Evolutionary conservation across 208 protist species (phyloP).

Genomic region (Trypanosoma cruzi): DNA sequence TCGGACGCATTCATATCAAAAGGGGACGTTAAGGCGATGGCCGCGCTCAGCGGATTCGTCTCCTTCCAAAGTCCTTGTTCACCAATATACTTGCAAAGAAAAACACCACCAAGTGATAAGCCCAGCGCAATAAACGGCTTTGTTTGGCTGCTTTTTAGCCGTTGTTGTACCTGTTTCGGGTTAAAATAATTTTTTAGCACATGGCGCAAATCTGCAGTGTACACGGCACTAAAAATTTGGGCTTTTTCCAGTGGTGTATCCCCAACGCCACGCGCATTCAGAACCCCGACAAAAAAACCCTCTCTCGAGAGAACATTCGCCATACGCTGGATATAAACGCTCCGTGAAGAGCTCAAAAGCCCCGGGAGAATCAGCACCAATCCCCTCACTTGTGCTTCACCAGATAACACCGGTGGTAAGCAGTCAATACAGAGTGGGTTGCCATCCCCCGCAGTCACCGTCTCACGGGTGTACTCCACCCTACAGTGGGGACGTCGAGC

Average conservation of each 20-base stretch:
- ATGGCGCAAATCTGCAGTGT: conserved; percentile 61
- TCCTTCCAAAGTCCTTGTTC: conserved; percentile 54
- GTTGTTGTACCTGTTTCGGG: conserved; percentile 24
- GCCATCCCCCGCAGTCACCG: conserved; percentile 46
- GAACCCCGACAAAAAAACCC: conserved; percentile 50
- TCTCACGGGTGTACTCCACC: conserved; percentile 37
- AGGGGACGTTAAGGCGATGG: conserved; percentile 44
- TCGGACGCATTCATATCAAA: conserved; percentile 44
- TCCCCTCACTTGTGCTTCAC: conserved; percentile 14
- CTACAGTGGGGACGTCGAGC: conserved; percentile 32
- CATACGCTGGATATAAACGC: conserved; percentile 61
- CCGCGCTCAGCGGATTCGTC: conserved; percentile 30
- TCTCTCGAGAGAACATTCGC: conserved; percentile 30
- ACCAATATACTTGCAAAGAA: conserved; percentile 59
- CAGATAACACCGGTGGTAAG: background rate
- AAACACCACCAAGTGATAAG: conserved; percentile 67
- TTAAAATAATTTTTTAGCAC: conserved; percentile 45
- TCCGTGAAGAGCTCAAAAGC: conserved; percentile 46
- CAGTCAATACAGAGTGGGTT: conserved; percentile 67
- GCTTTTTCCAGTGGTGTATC: conserved; percentile 59
- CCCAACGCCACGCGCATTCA: conserved; percentile 64
- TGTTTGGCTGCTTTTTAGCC: conserved; percentile 21
- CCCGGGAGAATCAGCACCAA: conserved; percentile 70
- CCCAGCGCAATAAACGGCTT: conserved; percentile 57
- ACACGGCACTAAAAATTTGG: conserved; percentile 57